These are phyloP conservation scores for Brassica incana DNA, from an alignment of 345 rosid genomes.

Conservation along the genomic window DNA sequence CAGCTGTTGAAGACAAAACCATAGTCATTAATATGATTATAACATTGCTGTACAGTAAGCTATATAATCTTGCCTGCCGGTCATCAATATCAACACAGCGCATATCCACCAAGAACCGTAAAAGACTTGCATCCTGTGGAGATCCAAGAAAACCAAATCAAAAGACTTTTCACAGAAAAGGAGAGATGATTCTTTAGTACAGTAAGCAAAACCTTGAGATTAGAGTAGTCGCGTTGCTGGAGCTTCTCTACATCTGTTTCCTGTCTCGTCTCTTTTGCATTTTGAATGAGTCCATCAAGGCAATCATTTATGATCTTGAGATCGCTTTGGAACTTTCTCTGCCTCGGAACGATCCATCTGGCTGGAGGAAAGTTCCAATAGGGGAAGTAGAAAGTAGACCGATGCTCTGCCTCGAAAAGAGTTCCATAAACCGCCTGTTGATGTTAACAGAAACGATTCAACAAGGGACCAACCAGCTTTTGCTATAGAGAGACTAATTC, in stretches of 20 bases:
- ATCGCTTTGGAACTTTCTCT: constrained; percentile 75
- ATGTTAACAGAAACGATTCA: constrained; percentile 2
- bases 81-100: constrained; percentile 89
- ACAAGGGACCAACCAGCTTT: background rate
- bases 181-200: background rate
- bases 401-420: constrained; percentile 96
- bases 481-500: background rate
- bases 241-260: constrained; percentile 91
- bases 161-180: background rate
- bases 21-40: background rate
- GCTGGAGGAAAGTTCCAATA: constrained; percentile 94
- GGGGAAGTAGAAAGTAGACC: constrained; percentile 93
- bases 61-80: constrained; percentile 54
- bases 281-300: constrained; percentile 85
- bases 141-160: constrained; percentile 24
- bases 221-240: constrained; percentile 81
- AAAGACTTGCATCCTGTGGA: constrained; percentile 88
- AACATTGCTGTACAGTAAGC: background rate
- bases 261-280: constrained; percentile 94
- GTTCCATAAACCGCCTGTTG: constrained; percentile 92
- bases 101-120: constrained; percentile 92
- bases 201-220: constrained; percentile 56
- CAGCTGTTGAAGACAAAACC: constrained; percentile 51
- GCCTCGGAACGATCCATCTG: constrained; percentile 90
- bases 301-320: constrained; percentile 90